Evolutionary conservation across 306 rosid species (phyloP).

Genomic region (Medicago arabica): DNA sequence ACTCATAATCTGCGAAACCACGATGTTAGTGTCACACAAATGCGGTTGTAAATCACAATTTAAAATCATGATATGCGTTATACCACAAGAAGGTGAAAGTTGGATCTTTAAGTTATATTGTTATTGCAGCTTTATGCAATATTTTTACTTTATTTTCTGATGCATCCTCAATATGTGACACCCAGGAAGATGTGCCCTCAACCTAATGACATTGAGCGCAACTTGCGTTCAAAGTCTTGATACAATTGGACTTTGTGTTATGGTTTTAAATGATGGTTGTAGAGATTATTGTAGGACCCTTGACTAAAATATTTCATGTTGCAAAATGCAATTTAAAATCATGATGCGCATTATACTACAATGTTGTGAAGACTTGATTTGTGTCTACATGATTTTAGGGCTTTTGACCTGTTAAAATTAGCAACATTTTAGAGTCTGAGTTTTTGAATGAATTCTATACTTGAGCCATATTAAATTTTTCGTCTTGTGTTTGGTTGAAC

Average conservation of each 20-base stretch:
- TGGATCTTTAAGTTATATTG: not conserved
- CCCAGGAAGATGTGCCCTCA: too few relatives aligned
- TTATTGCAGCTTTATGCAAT: not conserved
- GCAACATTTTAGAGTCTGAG: not conserved
- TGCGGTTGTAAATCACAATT: not conserved
- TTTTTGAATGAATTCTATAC: not conserved
- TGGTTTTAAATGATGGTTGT: not conserved
- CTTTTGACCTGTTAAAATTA: not conserved
- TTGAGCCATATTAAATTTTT: constrained; percentile 31
- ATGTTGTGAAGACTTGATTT: constrained; percentile 8
- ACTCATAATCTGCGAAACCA: not conserved
- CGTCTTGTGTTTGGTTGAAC: constrained; percentile 41
- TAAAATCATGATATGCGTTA: not conserved
- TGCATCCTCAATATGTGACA: too few relatives aligned
- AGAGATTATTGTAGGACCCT: not conserved
- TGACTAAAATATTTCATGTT: not conserved
- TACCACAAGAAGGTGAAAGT: not conserved
- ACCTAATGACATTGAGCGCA: too few relatives aligned
- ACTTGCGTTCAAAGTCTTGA: not conserved
- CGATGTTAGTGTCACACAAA: not conserved
- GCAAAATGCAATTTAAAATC: not conserved
- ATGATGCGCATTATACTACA: constrained; percentile 7
- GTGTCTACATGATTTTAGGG: not conserved
- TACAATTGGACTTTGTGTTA: not conserved
- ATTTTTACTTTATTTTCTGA: not conserved